Base-by-base conservation (phyloP, 768 basidiomycete species). In the Kwoniella pini region DNA sequence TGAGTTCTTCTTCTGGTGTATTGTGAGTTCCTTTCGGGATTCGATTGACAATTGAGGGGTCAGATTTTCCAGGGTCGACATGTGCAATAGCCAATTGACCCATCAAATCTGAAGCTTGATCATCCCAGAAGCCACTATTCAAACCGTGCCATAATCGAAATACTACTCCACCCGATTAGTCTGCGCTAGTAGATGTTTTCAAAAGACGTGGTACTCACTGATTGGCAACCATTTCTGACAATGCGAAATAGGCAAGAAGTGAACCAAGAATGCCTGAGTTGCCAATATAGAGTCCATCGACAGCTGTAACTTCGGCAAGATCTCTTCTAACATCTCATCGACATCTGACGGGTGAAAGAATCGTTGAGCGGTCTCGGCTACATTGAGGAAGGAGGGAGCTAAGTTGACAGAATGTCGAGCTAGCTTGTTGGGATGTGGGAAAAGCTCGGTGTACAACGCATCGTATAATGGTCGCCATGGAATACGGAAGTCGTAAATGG, bases 321-420 rank as follows among this genome's bases (percentile, higher is more conserved):
- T 91, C 0, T 84, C 86, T n/a, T 87, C 82, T 28, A 96, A 84
- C 90, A 96, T 94, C 68, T 90, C 88, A 65, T 88, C 85, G 54
- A 87, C 87, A 31, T 90, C 87, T 40, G 88, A 85, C 17, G 91
- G 91, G 68, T 92, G 91, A 79, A 92, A 94, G 82, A 94, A 94
- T 54, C 88, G 82, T 54, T 89, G 85, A 44, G 84, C 81, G 69
- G 70, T 68, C 61, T 80, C 81, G 33, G 77, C 76, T 45, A 80
- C 74, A 46, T 76, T 80, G 31, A 81, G 71, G 24, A 79, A 77
- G 13, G 73, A 71, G 4, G 72, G 75, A 2, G 79, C 70, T 48
- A 81, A 73, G 62, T 78, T 79, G 58, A 76, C 76, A 50, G 57
- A 58, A 52, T 78, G 64, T 12, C 80, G 79, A 15, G 79, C 74